phyloP scores from a whole-genome alignment of 768 basidiomycete species.

The Lentinula raphanica region DNA sequence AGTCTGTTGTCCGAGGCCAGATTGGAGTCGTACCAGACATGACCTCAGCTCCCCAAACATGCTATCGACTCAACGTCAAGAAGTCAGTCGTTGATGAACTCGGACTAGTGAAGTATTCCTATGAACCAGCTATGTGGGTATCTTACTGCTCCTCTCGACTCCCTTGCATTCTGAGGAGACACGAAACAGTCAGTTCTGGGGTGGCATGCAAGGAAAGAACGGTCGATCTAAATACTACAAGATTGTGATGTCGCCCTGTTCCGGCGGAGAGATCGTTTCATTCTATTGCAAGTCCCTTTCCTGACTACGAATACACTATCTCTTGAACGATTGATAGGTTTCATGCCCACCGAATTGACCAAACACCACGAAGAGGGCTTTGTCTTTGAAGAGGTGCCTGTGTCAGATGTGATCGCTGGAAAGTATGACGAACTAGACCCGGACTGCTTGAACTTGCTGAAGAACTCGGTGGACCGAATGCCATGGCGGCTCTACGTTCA shows the following conservation, averaged over 20 bases:
- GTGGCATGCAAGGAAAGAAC: constrained; percentile 19
- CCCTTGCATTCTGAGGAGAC: background rate
- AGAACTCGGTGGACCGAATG: constrained; percentile 21
- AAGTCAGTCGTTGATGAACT: constrained; percentile 22
- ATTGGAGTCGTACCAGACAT: constrained; percentile 14
- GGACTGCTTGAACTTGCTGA: constrained; percentile 20
- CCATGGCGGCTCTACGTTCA: constrained; percentile 30
- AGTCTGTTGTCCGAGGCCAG: constrained; percentile 22
- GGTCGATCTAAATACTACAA: constrained; percentile 29
- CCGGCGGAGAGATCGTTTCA: constrained; percentile 24
- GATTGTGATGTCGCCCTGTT: constrained; percentile 28
- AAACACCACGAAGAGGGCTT: constrained; percentile 29
- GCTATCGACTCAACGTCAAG: constrained; percentile 27
- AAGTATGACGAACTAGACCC: constrained; percentile 26
- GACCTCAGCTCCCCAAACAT: constrained; percentile 26
- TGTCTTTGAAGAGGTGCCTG: constrained; percentile 25
- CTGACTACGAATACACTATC: background rate
- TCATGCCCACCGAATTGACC: constrained; percentile 29
- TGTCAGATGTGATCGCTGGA: constrained; percentile 22
- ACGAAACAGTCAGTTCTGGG: constrained; percentile 25
- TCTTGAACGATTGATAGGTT: constrained; percentile 14
- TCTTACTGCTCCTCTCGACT: background rate
- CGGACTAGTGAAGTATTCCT: constrained; percentile 24
- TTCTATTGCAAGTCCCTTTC: constrained; percentile 20
- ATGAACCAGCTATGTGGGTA: constrained; percentile 26